Percentiles rank a stretch among this genome's conserved stretches.
Conservation (phyloP, 805 yeast species). For the Yarrowia phangngaensis region DNA sequence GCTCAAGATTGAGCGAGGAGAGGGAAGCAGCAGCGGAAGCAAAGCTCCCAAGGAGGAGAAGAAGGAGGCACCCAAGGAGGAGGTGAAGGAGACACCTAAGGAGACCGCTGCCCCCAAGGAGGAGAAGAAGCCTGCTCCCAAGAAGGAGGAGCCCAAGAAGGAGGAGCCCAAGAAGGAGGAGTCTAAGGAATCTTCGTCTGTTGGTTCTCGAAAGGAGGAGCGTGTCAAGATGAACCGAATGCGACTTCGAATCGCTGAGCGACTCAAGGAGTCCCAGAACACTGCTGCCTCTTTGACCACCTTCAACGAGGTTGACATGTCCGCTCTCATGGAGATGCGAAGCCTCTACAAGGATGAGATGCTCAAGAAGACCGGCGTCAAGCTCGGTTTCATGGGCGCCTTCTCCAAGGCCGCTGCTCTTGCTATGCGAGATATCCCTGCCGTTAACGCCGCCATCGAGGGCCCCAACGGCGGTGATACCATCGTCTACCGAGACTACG, state of each 20-base stretch:
- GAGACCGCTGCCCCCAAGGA: slow-evolving; percentile 28
- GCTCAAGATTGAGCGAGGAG: slow-evolving; percentile 76
- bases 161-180: slow-evolving; percentile 39
- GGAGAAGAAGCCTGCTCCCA: slow-evolving; percentile 32
- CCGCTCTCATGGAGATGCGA: slow-evolving; percentile 86
- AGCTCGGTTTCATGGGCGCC: slow-evolving; percentile 98
- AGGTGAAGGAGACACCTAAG: slow-evolving; percentile 25
- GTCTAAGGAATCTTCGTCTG: slow-evolving; percentile 37
- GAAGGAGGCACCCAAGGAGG: slow-evolving; percentile 37
- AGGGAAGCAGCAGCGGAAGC: slow-evolving; percentile 53
- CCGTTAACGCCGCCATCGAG: slow-evolving; percentile 93
- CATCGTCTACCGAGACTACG: slow-evolving; percentile 92
- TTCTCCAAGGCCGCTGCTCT: slow-evolving; percentile 89
- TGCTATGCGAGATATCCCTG: slow-evolving; percentile 92
- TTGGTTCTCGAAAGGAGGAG: slow-evolving; percentile 79
- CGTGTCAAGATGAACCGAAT: slow-evolving; percentile 98
- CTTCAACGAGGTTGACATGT: slow-evolving; percentile 97
- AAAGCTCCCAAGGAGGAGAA: slow-evolving; percentile 38
- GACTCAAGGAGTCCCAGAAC: slow-evolving; percentile 98
- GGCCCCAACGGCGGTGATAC: slow-evolving; percentile 66
- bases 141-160: slow-evolving; percentile 33
- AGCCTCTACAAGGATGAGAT: slow-evolving; percentile 95
- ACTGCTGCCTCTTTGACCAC: slow-evolving; percentile 98
- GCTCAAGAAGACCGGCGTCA: slow-evolving; percentile 86
- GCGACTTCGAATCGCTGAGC: slow-evolving; percentile 98